phyloP scores from a whole-genome alignment of 306 rosid genomes.

The Vicia faba region DNA sequence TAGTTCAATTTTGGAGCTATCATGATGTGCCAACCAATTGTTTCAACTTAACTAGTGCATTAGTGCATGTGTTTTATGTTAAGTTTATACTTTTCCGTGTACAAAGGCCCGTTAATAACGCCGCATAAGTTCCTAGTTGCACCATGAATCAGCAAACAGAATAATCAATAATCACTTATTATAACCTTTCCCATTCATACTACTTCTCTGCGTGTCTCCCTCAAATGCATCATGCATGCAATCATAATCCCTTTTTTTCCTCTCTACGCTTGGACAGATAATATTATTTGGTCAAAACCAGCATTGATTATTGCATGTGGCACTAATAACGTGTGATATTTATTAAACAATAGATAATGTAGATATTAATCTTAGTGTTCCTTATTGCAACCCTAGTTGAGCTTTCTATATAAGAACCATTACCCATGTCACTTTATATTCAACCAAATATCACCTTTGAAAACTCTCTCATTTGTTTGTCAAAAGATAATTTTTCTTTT shows the following conservation, averaged over 20 bases:
- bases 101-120: conserved; percentile 39
- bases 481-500: no score
- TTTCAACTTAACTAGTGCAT: neutral
- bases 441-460: conserved; percentile 1
- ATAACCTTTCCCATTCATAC: neutral
- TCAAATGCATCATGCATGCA: conserved; percentile 31
- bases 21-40: conserved; percentile 15
- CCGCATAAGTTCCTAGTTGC: conserved; percentile 21
- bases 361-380: neutral
- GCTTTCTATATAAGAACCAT: conserved; percentile 36
- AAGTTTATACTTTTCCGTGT: conserved; percentile 22
- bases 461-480: neutral
- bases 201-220: conserved; percentile 27
- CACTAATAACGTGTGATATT: neutral
- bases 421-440: conserved; percentile 7
- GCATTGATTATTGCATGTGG: conserved; percentile 18
- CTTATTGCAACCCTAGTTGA: neutral
- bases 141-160: conserved; percentile 25
- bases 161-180: conserved; percentile 12
- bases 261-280: conserved; percentile 4
- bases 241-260: neutral
- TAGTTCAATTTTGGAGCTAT: conserved; percentile 5
- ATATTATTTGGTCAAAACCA: conserved; percentile 16
- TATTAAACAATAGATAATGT: no score
- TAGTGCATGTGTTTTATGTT: neutral